phyloP scores from a whole-genome alignment of 2,329 filamentous ascomycete species.

The Ascocoryne sarcoides region DNA sequence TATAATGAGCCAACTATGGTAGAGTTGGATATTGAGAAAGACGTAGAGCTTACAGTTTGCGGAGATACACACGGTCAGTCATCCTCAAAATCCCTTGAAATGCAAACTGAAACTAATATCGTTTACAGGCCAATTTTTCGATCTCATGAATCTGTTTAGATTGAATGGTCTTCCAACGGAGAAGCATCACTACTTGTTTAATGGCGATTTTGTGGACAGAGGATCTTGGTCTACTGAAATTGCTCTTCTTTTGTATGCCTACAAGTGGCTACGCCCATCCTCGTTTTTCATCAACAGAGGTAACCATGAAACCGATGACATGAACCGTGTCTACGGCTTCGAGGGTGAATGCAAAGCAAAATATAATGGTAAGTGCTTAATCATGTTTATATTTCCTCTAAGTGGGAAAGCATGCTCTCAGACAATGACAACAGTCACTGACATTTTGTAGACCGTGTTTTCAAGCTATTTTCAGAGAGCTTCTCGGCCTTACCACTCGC shows the following conservation, averaged over 20 bases:
- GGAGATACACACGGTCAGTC: conserved; percentile 86
- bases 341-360: conserved; percentile 98
- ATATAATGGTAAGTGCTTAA: conserved; percentile 69
- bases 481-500: conserved; percentile 92
- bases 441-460: conserved; percentile 46
- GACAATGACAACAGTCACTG: too few species aligned
- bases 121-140: conserved; percentile 79
- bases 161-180: conserved; percentile 79
- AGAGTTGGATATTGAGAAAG: conserved; percentile 73
- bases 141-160: conserved; percentile 91
- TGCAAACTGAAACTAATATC: conserved; percentile 1
- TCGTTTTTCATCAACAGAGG: conserved; percentile 93
- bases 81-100: conserved; percentile 3
- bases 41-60: conserved; percentile 80
- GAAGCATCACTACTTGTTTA: conserved; percentile 92
- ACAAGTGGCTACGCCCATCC: conserved; percentile 88
- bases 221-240: conserved; percentile 99
- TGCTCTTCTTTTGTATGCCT: conserved; percentile 83
- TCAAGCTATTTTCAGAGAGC: conserved; percentile 96
- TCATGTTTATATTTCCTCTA: background rate
- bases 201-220: conserved; percentile 96
- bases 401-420: too few species aligned
- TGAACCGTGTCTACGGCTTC: conserved; percentile 98
- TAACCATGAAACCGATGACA: conserved; percentile 98
- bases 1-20: conserved; percentile 96